A percentile compares a stretch with the other conserved stretches of the same genome.
Conservation (phyloP, 2,329 filamentous ascomycete genomes). For the Botryotinia calthae region DNA sequence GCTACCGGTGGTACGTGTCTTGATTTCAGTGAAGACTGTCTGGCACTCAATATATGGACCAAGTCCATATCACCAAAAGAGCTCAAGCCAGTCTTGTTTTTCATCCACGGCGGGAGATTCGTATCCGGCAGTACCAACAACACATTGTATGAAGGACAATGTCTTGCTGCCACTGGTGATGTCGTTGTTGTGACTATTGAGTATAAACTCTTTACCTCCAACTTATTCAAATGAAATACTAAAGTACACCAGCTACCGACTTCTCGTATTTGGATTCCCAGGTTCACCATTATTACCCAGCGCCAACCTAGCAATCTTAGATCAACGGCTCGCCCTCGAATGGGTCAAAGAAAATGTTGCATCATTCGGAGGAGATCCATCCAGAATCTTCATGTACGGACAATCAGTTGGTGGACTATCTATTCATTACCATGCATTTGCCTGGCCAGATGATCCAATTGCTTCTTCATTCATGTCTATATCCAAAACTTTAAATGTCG, state of each 20-base stretch:
- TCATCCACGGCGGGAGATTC: slow-evolving; percentile 47
- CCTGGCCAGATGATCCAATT: slow-evolving; percentile 24
- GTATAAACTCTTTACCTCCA: neutral
- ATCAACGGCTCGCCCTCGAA: slow-evolving; percentile 16
- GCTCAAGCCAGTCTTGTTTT: slow-evolving; percentile 45
- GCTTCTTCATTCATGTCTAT: slow-evolving; percentile 30
- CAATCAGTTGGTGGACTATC: slow-evolving; percentile 42
- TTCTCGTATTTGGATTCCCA: slow-evolving; percentile 10
- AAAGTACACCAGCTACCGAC: slow-evolving; percentile 3
- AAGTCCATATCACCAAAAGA: slow-evolving; percentile 35
- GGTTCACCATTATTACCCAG: slow-evolving; percentile 41
- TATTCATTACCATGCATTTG: slow-evolving; percentile 23
- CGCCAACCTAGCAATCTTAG: neutral
- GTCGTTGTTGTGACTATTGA: slow-evolving; percentile 12
- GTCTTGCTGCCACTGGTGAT: slow-evolving; percentile 3
- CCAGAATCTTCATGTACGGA: slow-evolving; percentile 34
- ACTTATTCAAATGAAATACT: neutral
- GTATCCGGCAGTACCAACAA: slow-evolving; percentile 42
- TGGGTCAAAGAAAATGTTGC: slow-evolving; percentile 31
- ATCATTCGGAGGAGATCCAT: slow-evolving; percentile 8
- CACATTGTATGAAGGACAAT: slow-evolving; percentile 20
- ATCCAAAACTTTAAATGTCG: slow-evolving; percentile 32
- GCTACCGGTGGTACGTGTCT: neutral
- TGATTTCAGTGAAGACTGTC: slow-evolving; percentile 39
- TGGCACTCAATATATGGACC: slow-evolving; percentile 43